Base-by-base conservation (phyloP, 2,329 filamentous ascomycete species). In the Alternaria sp. region DNA sequence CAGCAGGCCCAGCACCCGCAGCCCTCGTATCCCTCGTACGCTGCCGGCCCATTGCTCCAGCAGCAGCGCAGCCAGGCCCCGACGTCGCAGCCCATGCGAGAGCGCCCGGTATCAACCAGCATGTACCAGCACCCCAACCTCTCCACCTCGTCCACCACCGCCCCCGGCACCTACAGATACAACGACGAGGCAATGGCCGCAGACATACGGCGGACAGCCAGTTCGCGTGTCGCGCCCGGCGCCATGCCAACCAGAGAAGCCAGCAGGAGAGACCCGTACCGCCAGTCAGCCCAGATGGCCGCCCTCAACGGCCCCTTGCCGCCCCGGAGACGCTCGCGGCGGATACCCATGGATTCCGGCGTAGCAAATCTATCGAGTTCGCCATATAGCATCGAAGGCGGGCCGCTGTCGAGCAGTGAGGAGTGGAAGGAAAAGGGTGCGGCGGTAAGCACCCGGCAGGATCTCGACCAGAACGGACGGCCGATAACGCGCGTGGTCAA, bases 401-500 rank as follows among this genome's bases (percentile, higher is more conserved):
- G 84, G 0, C 83, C 82, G 63, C 80, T 82, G 34, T 81, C 84
- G 40, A 92, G 89, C 71, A 93, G 88, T 68, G 94, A 97, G 69
- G 94, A 98, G 63, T 98, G 95, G 95, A 92, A 96, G 78, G 94
- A 99, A 40, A 88, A 90, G 60, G 95, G 95, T 41, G 94, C 95
- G n/a, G 93, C 94, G 1, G 88, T 96, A 28, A 88, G 89, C 17
- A 85, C 93, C 51, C 86, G 90, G 57, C 89, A 92, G 74, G 93
- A 97, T 73, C 84, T 93, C 26, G 95, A 98, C 77, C 86, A 90
- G 29, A 91, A 89, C 66, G 95, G 95, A 21, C 90, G 92, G 66
- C 88, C 91, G 3, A 84, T 96, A 8, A 85, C 92, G 62, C 88
- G 92, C 61, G 89, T 91, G 58, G 89, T 98, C 53, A 98, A 98